A percentile compares a stretch with the other conserved stretches of the same genome.
phyloP scores from a whole-genome alignment of 2,329 filamentous ascomycete species.

The Grosmannia penicillata region DNA sequence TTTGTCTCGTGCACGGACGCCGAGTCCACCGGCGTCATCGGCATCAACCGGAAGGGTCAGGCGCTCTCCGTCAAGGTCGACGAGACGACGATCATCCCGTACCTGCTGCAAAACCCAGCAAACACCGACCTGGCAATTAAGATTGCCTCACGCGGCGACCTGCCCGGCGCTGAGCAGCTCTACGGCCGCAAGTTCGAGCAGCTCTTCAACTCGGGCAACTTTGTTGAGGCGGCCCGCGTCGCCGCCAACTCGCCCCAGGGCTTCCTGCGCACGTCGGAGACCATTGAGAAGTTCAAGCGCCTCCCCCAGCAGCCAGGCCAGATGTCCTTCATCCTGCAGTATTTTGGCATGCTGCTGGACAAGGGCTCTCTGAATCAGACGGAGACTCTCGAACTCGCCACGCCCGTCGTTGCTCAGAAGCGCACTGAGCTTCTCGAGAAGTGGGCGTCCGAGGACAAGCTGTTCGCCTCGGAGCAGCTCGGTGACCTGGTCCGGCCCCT shows the following conservation, averaged over 20 bases:
- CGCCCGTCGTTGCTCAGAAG: slow-evolving; percentile 84
- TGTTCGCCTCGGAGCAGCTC: slow-evolving; percentile 90
- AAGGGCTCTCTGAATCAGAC: slow-evolving; percentile 87
- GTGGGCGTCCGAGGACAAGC: slow-evolving; percentile 92
- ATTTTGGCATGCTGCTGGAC: slow-evolving; percentile 93
- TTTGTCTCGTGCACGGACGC: slow-evolving; percentile 83
- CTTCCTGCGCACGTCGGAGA: slow-evolving; percentile 86
- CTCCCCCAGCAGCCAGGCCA: slow-evolving; percentile 68
- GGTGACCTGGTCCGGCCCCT: slow-evolving; percentile 87
- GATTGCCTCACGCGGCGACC: slow-evolving; percentile 82
- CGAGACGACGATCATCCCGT: slow-evolving; percentile 80
- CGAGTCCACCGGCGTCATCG: slow-evolving; percentile 75
- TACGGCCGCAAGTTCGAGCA: slow-evolving; percentile 90
- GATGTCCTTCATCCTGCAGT: slow-evolving; percentile 89
- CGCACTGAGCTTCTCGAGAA: slow-evolving; percentile 94
- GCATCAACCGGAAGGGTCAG: slow-evolving; percentile 95
- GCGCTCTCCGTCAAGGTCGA: slow-evolving; percentile 89
- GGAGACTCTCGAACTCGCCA: slow-evolving; percentile 85
- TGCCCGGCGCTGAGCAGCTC: slow-evolving; percentile 86
- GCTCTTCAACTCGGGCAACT: slow-evolving; percentile 66
- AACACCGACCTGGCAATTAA: slow-evolving; percentile 91
- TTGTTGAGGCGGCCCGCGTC: slow-evolving; percentile 80
- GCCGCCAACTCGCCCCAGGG: slow-evolving; percentile 93
- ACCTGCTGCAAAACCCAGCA: slow-evolving; percentile 90
- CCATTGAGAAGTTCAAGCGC: slow-evolving; percentile 90